phyloP scores from a whole-genome alignment of 345 rosid species.

The Boechera retrofracta region DNA sequence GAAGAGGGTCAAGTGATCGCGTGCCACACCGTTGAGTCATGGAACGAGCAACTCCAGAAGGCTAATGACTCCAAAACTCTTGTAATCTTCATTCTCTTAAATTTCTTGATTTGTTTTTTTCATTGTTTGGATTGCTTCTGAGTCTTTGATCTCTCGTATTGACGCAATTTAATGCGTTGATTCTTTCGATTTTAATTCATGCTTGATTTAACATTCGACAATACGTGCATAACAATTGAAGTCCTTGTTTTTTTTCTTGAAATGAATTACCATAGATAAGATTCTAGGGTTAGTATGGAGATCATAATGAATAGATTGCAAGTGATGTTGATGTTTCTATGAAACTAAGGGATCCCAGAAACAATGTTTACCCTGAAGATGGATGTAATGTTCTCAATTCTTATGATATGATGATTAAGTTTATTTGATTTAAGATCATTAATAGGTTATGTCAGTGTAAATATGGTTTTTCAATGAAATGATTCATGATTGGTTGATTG shows the following conservation, averaged over 20 bases:
- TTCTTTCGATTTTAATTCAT: neutral
- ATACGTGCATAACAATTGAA: neutral
- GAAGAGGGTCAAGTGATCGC: slow-evolving; percentile 79
- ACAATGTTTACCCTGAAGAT: neutral
- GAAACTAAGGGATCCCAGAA: neutral
- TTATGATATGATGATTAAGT: neutral
- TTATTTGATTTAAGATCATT: neutral
- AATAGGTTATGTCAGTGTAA: neutral
- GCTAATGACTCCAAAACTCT: slow-evolving; percentile 67
- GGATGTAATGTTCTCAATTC: neutral
- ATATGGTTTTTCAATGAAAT: neutral
- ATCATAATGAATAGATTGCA: slow-evolving; percentile 3
- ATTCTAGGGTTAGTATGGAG: neutral
- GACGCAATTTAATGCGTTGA: slow-evolving; percentile 4
- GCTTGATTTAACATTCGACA: neutral
- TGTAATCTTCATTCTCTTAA: slow-evolving; percentile 45
- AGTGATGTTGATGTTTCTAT: slow-evolving; percentile 11
- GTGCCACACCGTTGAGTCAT: slow-evolving; percentile 70
- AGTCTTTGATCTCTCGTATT: slow-evolving; percentile 23
- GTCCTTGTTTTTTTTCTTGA: neutral
- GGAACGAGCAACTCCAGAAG: slow-evolving; percentile 66
- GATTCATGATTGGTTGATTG: slow-evolving; percentile 12
- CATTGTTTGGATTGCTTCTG: neutral
- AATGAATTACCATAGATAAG: neutral
- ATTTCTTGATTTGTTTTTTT: neutral